A percentile compares a stretch with the other conserved stretches of the same genome.
These are phyloP conservation scores for Crotalaria pallida DNA, from an alignment of 306 rosid species.

Conservation along the genomic window DNA sequence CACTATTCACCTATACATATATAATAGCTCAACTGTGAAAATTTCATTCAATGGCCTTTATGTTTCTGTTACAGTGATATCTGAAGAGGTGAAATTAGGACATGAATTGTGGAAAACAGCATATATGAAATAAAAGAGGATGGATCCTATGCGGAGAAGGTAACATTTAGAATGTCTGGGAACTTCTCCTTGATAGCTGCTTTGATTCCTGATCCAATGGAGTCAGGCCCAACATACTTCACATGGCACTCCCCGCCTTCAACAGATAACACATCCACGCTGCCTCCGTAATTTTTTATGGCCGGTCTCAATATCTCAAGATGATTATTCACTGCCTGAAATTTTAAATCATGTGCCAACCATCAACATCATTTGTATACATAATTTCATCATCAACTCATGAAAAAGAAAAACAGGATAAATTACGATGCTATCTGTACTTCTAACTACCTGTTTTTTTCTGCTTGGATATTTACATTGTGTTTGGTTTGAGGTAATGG, in stretches of 20 bases:
- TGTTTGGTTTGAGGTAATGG: too few relatives aligned
- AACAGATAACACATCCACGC: constrained; percentile 71
- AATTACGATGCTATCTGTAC: too few relatives aligned
- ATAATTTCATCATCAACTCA: neutral
- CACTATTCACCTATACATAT: too few relatives aligned
- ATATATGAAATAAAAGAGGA: neutral
- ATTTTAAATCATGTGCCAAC: neutral
- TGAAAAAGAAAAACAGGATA: neutral
- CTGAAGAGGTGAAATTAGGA: neutral
- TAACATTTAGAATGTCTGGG: constrained; percentile 71
- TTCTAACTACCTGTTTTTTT: too few relatives aligned
- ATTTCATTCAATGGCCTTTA: neutral
- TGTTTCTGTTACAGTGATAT: neutral
- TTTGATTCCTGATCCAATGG: constrained; percentile 85
- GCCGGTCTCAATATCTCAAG: constrained; percentile 87
- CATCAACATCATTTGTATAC: neutral
- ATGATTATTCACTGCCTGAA: constrained; percentile 80
- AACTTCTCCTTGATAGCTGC: constrained; percentile 93
- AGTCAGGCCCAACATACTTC: constrained; percentile 71
- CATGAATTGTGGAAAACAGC: neutral
- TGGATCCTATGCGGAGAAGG: constrained; percentile 35
- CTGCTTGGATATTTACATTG: too few relatives aligned
- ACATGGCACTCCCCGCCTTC: constrained; percentile 62
- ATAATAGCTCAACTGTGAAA: neutral
- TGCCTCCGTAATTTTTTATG: constrained; percentile 81